Base-by-base conservation (phyloP, 2,329 filamentous ascomycete genomes). In the Orbilia ellipsospora region DNA sequence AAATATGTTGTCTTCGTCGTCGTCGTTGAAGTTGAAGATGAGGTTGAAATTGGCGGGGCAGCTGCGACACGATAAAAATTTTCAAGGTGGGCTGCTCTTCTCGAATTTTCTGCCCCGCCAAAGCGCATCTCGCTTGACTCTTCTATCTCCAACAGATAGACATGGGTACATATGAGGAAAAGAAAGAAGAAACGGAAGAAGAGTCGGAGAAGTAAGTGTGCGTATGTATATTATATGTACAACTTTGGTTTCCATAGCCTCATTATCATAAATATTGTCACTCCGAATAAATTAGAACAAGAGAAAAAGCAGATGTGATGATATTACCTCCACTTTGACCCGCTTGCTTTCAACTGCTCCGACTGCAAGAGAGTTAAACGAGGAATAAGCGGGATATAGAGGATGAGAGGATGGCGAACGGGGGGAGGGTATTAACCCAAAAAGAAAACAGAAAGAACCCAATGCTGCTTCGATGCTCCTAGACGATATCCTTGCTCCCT, bases 31-130 rank as follows among this genome's bases (percentile, higher is more conserved):
- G 50, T 55, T 48, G 65, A 52, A 50, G 42, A 50, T 52, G 61
- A 45, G 8, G 16, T 51, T 56, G 42, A 23, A n/a, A 20, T 64
- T 72, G 59, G 67, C 57, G 59, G 67, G 67, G 67, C 67, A 65
- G 60, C 57, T 23, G 44, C 31, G 31, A 36, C 6, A 36, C 31
- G 5, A 7, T 36, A 10, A 36, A 36, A 36, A 2, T 36, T 36
- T 36, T 36, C 31, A 36, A 64, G 20, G 54, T 55, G 55, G 45
- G 56, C 23, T 54, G 55, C n/a, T 18, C 31, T 36, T 36, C 31
- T 36, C 31, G 31, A 36, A 36, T 36, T 1, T 36, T 10, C 31
- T 52, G 63, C 45, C 64, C 55, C 55, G 45, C 45, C 64, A 66
- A 56, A 20, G 15, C 28, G 28, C 36, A 36, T 36, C 31, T 36